phyloP scores from a whole-genome alignment of 2,329 filamentous ascomycete genomes.

The Verticillium tricorpus region DNA sequence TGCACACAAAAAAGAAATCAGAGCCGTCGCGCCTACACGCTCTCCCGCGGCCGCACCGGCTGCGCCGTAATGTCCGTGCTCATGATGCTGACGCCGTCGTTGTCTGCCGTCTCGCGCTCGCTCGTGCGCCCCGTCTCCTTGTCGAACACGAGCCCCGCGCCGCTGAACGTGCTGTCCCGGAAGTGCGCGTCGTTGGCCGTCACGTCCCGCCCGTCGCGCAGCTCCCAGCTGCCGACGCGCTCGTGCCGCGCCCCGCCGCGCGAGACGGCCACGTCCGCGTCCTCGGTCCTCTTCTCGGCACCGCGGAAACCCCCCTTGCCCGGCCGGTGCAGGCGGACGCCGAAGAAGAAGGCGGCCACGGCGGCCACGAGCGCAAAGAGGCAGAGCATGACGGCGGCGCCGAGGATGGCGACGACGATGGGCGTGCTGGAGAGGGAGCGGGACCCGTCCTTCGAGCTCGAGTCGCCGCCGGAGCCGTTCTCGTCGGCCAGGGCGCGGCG shows the following conservation, averaged over 20 bases:
- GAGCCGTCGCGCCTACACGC: slow-evolving; percentile 21
- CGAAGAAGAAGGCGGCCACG: slow-evolving; percentile 28
- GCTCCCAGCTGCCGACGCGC: slow-evolving; percentile 46
- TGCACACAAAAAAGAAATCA: not conserved
- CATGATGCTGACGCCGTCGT: slow-evolving; percentile 31
- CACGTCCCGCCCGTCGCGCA: slow-evolving; percentile 21
- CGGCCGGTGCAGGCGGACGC: not conserved
- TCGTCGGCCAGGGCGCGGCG: slow-evolving; percentile 1
- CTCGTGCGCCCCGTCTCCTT: slow-evolving; percentile 10
- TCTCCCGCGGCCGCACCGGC: slow-evolving; percentile 34
- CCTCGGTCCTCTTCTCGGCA: slow-evolving; percentile 37
- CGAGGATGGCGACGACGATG: slow-evolving; percentile 40
- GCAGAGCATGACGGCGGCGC: slow-evolving; percentile 32
- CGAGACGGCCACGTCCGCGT: slow-evolving; percentile 36
- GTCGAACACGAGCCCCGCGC: slow-evolving; percentile 17
- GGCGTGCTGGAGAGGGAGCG: slow-evolving; percentile 19
- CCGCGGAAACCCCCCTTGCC: slow-evolving; percentile 36
- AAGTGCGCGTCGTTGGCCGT: not conserved
- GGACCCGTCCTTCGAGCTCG: not conserved
- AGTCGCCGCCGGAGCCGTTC: slow-evolving; percentile 3
- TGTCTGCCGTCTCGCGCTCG: slow-evolving; percentile 20
- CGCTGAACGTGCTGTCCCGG: slow-evolving; percentile 7
- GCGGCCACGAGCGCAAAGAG: slow-evolving; percentile 8
- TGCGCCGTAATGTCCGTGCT: slow-evolving; percentile 14
- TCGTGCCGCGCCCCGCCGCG: slow-evolving; percentile 36